Evolutionary conservation across 768 basidiomycete genomes (phyloP).

Genomic region (Rhizopogon rudus): DNA sequence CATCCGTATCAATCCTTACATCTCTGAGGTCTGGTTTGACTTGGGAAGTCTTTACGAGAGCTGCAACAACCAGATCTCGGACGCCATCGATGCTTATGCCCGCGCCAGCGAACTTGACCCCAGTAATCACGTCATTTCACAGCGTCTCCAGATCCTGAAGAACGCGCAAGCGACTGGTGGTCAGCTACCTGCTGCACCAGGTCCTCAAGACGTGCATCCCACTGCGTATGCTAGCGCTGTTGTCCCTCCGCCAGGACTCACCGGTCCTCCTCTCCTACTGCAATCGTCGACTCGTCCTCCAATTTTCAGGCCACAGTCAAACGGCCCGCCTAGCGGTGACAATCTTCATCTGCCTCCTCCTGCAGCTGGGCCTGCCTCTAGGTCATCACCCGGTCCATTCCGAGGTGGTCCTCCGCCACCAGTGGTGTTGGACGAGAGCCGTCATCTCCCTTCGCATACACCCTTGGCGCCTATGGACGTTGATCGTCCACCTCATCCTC

Average conservation of each 20-base stretch:
- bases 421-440: constrained; percentile 69
- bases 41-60: constrained; percentile 95
- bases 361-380: constrained; percentile 40
- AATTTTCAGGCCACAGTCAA: constrained; percentile 61
- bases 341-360: constrained; percentile 55
- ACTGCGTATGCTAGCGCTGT: constrained; percentile 85
- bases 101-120: constrained; percentile 94
- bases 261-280: constrained; percentile 62
- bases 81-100: constrained; percentile 97
- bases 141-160: constrained; percentile 72
- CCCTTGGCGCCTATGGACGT: constrained; percentile 77
- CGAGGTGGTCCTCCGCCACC: constrained; percentile 82
- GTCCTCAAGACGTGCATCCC: constrained; percentile 93
- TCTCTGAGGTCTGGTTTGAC: constrained; percentile 80
- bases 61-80: constrained; percentile 98
- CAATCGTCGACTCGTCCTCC: constrained; percentile 44
- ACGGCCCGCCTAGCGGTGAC: constrained; percentile 42
- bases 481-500: constrained; percentile 50
- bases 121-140: constrained; percentile 73
- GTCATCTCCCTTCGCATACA: constrained; percentile 63
- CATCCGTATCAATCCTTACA: constrained; percentile 98
- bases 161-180: constrained; percentile 73
- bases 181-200: constrained; percentile 80
- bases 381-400: constrained; percentile 70
- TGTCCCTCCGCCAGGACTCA: constrained; percentile 63